phyloP scores from a whole-genome alignment of 2,329 filamentous ascomycete species.

The Colletotrichum sansevieriae region DNA sequence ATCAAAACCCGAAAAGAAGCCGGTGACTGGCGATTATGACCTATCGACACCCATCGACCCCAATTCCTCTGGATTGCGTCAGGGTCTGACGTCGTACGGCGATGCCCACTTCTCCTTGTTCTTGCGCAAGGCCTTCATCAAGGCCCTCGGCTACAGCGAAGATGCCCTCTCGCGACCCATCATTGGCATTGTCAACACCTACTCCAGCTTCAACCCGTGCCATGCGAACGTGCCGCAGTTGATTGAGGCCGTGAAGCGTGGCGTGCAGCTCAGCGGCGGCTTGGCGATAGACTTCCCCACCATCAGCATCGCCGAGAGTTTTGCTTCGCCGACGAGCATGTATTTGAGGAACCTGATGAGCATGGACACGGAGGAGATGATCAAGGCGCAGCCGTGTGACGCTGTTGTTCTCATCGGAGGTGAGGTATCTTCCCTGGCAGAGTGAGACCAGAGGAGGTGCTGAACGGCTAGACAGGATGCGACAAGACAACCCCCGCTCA shows the following conservation, averaged over 20 bases:
- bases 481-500: conserved; percentile 82
- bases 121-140: conserved; percentile 82
- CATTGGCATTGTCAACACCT: conserved; percentile 81
- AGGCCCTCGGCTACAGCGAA: conserved; percentile 80
- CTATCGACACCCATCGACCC: conserved; percentile 65
- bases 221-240: conserved; percentile 80
- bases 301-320: conserved; percentile 78
- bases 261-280: conserved; percentile 75
- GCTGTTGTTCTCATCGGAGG: conserved; percentile 76
- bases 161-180: conserved; percentile 78
- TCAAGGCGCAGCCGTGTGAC: conserved; percentile 78
- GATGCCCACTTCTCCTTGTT: conserved; percentile 83
- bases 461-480: conserved; percentile 63
- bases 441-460: no score
- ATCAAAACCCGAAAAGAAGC: conserved; percentile 16
- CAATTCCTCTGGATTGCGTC: conserved; percentile 66
- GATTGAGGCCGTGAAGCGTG: conserved; percentile 77
- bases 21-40: conserved; percentile 69
- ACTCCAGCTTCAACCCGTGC: conserved; percentile 80
- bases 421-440: conserved; percentile 46
- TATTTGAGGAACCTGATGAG: conserved; percentile 81
- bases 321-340: conserved; percentile 80
- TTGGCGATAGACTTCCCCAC: conserved; percentile 81
- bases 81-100: conserved; percentile 76
- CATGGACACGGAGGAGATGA: conserved; percentile 86